Base-by-base conservation (phyloP, 805 yeast genomes). In the Candida hispaniensis region DNA sequence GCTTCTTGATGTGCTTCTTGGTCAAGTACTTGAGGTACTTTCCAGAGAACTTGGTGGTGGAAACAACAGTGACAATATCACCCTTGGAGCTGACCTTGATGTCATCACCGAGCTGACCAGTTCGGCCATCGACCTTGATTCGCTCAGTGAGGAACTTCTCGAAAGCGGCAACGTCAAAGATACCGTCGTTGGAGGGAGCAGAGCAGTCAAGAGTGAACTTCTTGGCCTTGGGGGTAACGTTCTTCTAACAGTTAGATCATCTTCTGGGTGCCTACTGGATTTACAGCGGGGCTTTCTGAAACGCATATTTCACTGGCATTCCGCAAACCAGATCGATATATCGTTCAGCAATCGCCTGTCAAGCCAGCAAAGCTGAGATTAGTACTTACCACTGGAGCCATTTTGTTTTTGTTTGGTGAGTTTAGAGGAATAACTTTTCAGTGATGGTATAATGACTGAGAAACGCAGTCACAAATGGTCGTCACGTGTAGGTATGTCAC, bases 11-110 rank as follows among this genome's bases (percentile, higher is more conserved):
- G 68, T 79, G 83, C 72, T 88, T 91, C 91, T 86, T 96, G 54
- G 99, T 98, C 72, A 88, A 93, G 74, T 91, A 91, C 93, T 79
- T 88, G 67, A 91, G 93, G 76, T 91, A 91, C 93, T 74, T 91
- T 65, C 82, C 97, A 61, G 93, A 91, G 85, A 88, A 93, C 76
- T 91, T 82, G 91, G 82, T 91, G 71, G 93, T 88, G 94, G 91
- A 91, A 82, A 83, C 95, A 91, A 82, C 95, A 83, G 93, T 67
- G 91, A 88, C 66, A 85, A 88, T 58, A 88, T 81, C 57, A 94
- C 86, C 59, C 96, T 86, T 60, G 82, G 75, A 56, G 95, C 80
- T 64, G 93, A 79, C 55, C 48, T 86, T 71, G 73, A 91, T 75
- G 62, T 78, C 80, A 64, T 81, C 86, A 71, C 94, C 95, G 62